Base-by-base conservation (phyloP, 2,329 filamentous ascomycete genomes). In the Ophiostoma ulmi region DNA sequence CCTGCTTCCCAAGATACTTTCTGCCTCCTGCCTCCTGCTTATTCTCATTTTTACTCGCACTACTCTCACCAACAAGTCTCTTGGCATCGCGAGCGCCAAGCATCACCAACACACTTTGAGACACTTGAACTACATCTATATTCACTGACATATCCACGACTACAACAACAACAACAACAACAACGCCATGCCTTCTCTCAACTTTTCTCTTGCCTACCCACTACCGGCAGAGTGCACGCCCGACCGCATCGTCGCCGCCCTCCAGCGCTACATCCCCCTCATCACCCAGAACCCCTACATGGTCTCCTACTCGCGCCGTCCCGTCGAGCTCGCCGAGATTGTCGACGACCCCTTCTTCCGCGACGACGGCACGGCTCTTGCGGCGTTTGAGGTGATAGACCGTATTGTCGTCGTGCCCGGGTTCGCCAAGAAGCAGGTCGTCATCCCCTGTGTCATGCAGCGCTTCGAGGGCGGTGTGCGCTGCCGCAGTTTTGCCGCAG, bases 371-470 rank as follows among this genome's bases (percentile, higher is more conserved):
- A 68, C 70, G 55, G 75, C 76, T 35, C 74, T 78, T 5, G 73
- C 76, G 38, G 76, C 76, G n/a, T 79, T 76, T 70, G 74, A 77
- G 67, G 76, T 79, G 61, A 74, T 77, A 68, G 78, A 81, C 68
- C 64, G 79, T 73, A 78, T 83, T 73, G 75, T 78, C 38, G 76
- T 82, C 35, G 77, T 83, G 7, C 81, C 82, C 0, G 80, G 81
- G 65, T 73, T 82, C 35, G 77, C 75, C 36, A 74, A 74, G 66
- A 83, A 80, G 74, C 78, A 80, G 41, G 78, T 84, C 52, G 74
- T 74, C 69, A 80, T 84, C 71, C 80, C 80, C 5, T 81, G 80
- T 72, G 78, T 82, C 38, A 83, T 84, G 72, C 82, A 84, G 75
- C 78, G 76, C 72, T 78, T 81, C 41, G 76, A 77, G 31, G 75